Conservation (phyloP, 2,329 filamentous ascomycete genomes). For the Exophiala phaeomuriformis region DNA sequence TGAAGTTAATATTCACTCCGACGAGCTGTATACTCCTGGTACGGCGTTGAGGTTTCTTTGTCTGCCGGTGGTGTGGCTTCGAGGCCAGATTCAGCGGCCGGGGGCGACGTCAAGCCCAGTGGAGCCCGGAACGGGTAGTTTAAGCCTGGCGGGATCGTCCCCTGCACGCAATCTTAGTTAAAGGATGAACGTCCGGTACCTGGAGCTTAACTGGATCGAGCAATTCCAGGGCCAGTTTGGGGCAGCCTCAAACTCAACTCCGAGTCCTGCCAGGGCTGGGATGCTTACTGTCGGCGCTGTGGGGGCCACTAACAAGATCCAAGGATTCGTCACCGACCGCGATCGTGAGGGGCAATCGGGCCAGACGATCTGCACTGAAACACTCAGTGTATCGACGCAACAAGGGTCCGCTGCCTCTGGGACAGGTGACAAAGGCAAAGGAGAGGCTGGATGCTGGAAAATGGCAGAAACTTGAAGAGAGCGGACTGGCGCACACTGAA, state of each 20-base stretch:
- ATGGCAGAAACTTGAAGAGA: not conserved
- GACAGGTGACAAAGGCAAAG: not conserved
- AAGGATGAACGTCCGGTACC: conserved; percentile 2
- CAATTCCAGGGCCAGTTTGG: not conserved
- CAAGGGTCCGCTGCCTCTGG: not conserved
- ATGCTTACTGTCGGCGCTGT: not conserved
- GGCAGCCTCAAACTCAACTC: not conserved
- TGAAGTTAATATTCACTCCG: conserved; percentile 2
- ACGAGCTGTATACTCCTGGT: not conserved
- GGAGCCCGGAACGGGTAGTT: not conserved
- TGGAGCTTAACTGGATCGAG: conserved; percentile 8
- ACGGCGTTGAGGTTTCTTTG: not conserved
- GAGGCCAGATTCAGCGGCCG: not conserved
- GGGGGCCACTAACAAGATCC: not conserved
- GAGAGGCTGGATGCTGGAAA: conserved; percentile 2
- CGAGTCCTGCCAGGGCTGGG: not conserved
- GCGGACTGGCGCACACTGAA: not conserved
- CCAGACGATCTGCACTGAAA: conserved; percentile 22
- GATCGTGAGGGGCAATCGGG: conserved; percentile 1
- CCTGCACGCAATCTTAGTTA: not conserved
- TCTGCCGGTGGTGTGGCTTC: not conserved
- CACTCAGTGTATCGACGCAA: conserved; percentile 2
- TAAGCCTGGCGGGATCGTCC: not conserved
- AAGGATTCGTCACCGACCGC: conserved; percentile 13
- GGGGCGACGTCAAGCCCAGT: not conserved